A percentile compares a stretch with the other conserved stretches of the same genome.
phyloP scores from a whole-genome alignment of 306 rosid genomes.

The Vicia villosa region DNA sequence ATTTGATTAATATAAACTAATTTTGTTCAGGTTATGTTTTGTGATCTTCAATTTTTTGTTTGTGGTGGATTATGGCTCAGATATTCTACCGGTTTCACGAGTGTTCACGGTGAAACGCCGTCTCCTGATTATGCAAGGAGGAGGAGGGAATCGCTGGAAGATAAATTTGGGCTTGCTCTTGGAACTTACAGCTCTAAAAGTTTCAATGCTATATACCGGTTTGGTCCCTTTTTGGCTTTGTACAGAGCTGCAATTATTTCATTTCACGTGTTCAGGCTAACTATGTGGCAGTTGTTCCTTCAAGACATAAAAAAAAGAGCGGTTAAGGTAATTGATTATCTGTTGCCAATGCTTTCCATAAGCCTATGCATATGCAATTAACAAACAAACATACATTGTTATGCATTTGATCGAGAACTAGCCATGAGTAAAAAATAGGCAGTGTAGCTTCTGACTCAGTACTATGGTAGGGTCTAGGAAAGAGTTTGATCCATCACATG shows the following conservation, averaged over 20 bases:
- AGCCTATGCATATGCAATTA: not conserved
- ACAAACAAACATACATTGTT: not conserved
- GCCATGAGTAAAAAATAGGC: not conserved
- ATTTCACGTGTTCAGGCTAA: constrained; percentile 73
- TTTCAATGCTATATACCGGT: constrained; percentile 59
- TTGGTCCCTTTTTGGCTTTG: constrained; percentile 85
- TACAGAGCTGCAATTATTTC: constrained; percentile 90
- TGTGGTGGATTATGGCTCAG: constrained; percentile 51
- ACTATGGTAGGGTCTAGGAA: not conserved
- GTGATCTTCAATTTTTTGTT: not conserved
- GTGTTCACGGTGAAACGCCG: constrained; percentile 92
- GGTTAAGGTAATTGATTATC: constrained; percentile 55
- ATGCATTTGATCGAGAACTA: constrained; percentile 17
- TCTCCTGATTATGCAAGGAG: constrained; percentile 85
- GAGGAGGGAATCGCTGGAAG: constrained; percentile 86
- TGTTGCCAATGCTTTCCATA: constrained; percentile 20
- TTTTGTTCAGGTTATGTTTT: constrained; percentile 11
- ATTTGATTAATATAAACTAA: not conserved
- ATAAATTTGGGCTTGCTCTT: constrained; percentile 73
- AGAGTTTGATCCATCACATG: not conserved
- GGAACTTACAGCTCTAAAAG: constrained; percentile 70
- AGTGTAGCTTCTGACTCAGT: not conserved
- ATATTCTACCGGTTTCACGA: constrained; percentile 79
- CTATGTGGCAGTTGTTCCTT: constrained; percentile 69
- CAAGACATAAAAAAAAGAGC: constrained; percentile 77